Percentiles rank a stretch among this genome's conserved stretches.
Evolutionary conservation across 257 asterid genomes (phyloP).

Genomic region (Nicotiana noctiflora): DNA sequence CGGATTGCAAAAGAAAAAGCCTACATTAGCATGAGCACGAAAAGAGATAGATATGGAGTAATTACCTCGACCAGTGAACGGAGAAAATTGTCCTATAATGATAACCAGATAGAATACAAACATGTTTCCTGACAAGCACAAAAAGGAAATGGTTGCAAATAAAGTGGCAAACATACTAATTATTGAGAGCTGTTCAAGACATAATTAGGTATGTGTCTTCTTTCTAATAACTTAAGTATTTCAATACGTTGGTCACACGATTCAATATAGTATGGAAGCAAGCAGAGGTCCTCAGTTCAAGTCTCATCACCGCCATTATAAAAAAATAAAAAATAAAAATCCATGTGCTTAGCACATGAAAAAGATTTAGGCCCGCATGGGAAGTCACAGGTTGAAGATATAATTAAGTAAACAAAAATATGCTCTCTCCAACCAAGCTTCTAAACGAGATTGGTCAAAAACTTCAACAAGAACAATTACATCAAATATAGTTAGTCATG

Average conservation of each 20-base stretch:
- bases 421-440: no score
- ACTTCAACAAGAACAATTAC: no score
- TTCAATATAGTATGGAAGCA: background rate
- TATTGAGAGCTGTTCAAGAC: background rate
- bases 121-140: slow-evolving; percentile 57
- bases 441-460: no score
- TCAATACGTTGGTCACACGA: background rate
- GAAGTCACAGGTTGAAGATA: no score
- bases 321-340: background rate
- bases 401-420: no score
- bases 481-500: no score
- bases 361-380: no score
- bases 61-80: slow-evolving; percentile 88
- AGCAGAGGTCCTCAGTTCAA: background rate
- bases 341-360: background rate
- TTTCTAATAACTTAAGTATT: background rate
- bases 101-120: slow-evolving; percentile 79
- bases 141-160: slow-evolving; percentile 10
- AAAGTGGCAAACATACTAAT: background rate
- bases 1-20: background rate
- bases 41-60: slow-evolving; percentile 6
- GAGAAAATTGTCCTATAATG: slow-evolving; percentile 90
- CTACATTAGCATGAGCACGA: background rate
- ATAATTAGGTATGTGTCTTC: background rate
- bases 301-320: background rate